Evolutionary conservation across 768 basidiomycete genomes (phyloP).

Genomic region (Serendipita indica): DNA sequence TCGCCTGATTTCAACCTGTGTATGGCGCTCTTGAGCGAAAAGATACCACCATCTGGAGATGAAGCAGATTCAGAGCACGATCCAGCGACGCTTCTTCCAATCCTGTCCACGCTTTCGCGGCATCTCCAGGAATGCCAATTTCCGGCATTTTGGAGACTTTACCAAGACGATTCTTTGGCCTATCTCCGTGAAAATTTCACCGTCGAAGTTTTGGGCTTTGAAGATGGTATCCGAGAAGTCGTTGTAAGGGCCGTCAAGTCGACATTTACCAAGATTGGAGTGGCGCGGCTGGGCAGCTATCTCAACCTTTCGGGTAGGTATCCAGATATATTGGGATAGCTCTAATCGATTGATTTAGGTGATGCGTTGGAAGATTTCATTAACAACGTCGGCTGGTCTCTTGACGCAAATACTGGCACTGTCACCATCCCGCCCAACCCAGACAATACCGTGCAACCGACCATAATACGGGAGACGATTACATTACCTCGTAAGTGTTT

Average conservation of each 20-base stretch:
- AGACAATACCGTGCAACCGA: constrained; percentile 78
- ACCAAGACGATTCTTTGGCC: constrained; percentile 54
- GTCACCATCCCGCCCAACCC: constrained; percentile 63
- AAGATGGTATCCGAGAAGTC: constrained; percentile 66
- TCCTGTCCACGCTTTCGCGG: constrained; percentile 49
- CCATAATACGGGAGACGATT: constrained; percentile 70
- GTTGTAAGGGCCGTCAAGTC: constrained; percentile 63
- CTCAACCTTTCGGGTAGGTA: constrained; percentile 45
- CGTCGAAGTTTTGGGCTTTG: constrained; percentile 68
- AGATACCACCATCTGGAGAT: constrained; percentile 19
- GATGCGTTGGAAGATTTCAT: constrained; percentile 45
- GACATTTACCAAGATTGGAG: constrained; percentile 59
- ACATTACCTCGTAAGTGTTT: constrained; percentile 56
- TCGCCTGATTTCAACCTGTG: constrained; percentile 91
- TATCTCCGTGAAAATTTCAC: constrained; percentile 74
- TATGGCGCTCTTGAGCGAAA: constrained; percentile 79
- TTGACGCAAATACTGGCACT: constrained; percentile 39
- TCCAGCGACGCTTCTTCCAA: constrained; percentile 55
- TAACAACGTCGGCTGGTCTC: constrained; percentile 49
- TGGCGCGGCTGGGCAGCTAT: constrained; percentile 53
- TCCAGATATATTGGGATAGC: neutral
- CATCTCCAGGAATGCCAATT: constrained; percentile 75
- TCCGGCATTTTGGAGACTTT: constrained; percentile 70
- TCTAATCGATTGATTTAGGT: constrained; percentile 24
- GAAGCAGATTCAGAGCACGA: constrained; percentile 50